phyloP scores from a whole-genome alignment of 2,329 filamentous ascomycete genomes.

The Epichloe sylvatica region DNA sequence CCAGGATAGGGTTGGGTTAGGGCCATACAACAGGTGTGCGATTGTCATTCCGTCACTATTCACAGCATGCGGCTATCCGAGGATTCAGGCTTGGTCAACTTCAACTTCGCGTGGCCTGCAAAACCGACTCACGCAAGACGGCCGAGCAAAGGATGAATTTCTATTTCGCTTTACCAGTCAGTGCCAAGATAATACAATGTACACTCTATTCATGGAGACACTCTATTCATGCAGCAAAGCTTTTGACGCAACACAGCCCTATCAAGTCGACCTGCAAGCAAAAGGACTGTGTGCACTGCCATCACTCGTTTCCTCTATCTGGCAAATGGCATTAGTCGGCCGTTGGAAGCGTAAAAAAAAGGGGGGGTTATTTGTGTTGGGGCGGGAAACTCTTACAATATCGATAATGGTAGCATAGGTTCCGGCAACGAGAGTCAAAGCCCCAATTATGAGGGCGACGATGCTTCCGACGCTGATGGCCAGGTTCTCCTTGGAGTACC shows the following conservation, averaged over 20 bases:
- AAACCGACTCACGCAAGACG: too few relatives aligned
- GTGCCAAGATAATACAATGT: neutral
- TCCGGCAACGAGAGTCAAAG: conserved; percentile 15
- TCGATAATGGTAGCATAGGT: conserved; percentile 17
- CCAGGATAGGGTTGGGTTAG: too few relatives aligned
- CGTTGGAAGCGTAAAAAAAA: neutral
- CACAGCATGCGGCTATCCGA: too few relatives aligned
- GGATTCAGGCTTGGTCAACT: conserved; percentile 13
- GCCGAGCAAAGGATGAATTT: neutral
- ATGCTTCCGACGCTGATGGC: conserved; percentile 12
- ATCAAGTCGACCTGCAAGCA: conserved; percentile 7
- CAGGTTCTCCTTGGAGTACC: conserved; percentile 15
- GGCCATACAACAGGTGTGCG: too few relatives aligned
- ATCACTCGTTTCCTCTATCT: conserved; percentile 11
- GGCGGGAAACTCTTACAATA: conserved; percentile 14
- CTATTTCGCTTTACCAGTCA: neutral
- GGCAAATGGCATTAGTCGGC: neutral
- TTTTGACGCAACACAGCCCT: neutral
- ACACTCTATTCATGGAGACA: neutral
- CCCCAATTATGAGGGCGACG: conserved; percentile 15
- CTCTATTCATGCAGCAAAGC: neutral
- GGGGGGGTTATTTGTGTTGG: neutral
- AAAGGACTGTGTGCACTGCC: conserved; percentile 8
- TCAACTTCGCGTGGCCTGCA: conserved; percentile 17
- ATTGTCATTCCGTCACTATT: too few relatives aligned